These are phyloP conservation scores for Candida xiaguanensis DNA, from an alignment of 805 yeast genomes.

Conservation along the genomic window DNA sequence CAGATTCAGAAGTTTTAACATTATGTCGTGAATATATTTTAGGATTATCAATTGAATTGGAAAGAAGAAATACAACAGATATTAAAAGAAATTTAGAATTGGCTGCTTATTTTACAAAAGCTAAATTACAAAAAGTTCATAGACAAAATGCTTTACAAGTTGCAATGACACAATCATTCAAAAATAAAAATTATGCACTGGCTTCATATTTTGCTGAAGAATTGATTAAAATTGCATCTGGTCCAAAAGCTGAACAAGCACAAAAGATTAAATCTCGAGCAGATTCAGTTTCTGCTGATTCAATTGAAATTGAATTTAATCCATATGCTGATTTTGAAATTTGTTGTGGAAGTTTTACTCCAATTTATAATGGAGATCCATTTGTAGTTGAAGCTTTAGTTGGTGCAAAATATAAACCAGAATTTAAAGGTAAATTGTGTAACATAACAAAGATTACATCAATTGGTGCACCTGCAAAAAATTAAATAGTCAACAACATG, in stretches of 20 bases:
- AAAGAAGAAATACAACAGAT: conserved; percentile 72
- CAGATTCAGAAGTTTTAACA: conserved; percentile 65
- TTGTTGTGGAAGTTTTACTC: conserved; percentile 83
- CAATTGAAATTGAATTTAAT: conserved; percentile 87
- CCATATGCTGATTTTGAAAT: conserved; percentile 88
- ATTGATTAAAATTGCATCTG: conserved; percentile 67
- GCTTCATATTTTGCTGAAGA: conserved; percentile 90
- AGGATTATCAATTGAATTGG: conserved; percentile 87
- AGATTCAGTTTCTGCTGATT: conserved; percentile 78
- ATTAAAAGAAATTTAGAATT: conserved; percentile 86
- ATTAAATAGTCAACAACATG: conserved; percentile 37
- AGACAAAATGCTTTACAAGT: conserved; percentile 85
- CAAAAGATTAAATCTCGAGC: conserved; percentile 75
- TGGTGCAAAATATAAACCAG: conserved; percentile 79
- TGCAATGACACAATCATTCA: conserved; percentile 91
- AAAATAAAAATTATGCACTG: conserved; percentile 78
- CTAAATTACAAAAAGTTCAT: conserved; percentile 78
- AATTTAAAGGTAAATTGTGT: conserved; percentile 77
- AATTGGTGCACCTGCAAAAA: conserved; percentile 89
- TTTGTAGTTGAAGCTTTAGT: conserved; percentile 75
- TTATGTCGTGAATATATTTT: conserved; percentile 86
- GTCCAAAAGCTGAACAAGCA: conserved; percentile 87
- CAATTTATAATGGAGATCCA: conserved; percentile 77
- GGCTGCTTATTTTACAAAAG: conserved; percentile 92
- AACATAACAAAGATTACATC: conserved; percentile 68